These are phyloP conservation scores for Gillenia trifoliata DNA, from an alignment of 306 rosid genomes.

Conservation along the genomic window DNA sequence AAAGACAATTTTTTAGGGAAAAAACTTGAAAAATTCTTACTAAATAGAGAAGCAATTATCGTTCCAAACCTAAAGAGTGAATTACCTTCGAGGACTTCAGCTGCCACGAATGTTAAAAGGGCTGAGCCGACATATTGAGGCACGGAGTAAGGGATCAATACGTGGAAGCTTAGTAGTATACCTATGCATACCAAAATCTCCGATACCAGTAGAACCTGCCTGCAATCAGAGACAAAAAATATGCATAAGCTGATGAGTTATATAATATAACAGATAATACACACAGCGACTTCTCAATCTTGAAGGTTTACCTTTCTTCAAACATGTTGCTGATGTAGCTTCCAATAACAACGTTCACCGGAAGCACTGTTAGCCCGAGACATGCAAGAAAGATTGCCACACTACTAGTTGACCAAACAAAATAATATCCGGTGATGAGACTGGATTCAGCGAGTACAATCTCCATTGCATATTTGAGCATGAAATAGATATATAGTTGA, in stretches of 20 bases:
- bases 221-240: conserved; percentile 22
- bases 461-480: conserved; percentile 96
- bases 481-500: conserved; percentile 77
- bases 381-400: conserved; percentile 95
- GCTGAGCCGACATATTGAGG: conserved; percentile 86
- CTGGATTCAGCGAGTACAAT: conserved; percentile 84
- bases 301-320: conserved; percentile 63
- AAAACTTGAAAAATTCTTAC: background rate
- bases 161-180: conserved; percentile 65
- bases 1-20: background rate
- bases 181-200: conserved; percentile 80
- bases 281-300: background rate
- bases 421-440: conserved; percentile 79
- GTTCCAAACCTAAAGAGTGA: background rate
- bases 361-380: conserved; percentile 92
- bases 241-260: background rate
- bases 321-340: conserved; percentile 83
- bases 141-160: conserved; percentile 51
- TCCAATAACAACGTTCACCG: conserved; percentile 79
- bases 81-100: conserved; percentile 87
- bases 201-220: conserved; percentile 76
- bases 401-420: conserved; percentile 69
- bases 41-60: background rate
- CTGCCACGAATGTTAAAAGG: conserved; percentile 70
- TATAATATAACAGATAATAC: background rate